A percentile compares a stretch with the other conserved stretches of the same genome.
Evolutionary conservation across 352 stramenopile species (phyloP).

Genomic region (Phytopythium mirpurense): DNA sequence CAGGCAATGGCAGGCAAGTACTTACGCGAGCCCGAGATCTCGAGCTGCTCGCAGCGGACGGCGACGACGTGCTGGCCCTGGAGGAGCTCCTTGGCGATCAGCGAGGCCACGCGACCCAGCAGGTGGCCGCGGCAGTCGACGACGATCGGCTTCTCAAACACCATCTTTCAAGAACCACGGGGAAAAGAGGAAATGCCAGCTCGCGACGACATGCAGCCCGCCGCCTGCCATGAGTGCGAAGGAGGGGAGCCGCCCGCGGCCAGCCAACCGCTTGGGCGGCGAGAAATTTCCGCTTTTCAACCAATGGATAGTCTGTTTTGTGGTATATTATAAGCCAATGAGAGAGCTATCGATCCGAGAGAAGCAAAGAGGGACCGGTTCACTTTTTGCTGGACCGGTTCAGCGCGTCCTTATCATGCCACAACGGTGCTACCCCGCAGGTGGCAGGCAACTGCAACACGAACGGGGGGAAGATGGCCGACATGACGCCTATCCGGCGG

Average conservation of each 20-base stretch:
- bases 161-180: conserved; percentile 60
- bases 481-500: background rate
- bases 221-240: background rate
- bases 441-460: background rate
- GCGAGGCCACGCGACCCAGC: conserved; percentile 96
- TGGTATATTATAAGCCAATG: background rate
- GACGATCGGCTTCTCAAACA: conserved; percentile 95
- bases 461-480: background rate
- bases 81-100: conserved; percentile 99
- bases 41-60: conserved; percentile 97
- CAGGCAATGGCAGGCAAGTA: conserved; percentile 9
- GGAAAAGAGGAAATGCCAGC: conserved; percentile 78
- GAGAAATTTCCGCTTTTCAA: background rate
- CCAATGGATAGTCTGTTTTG: background rate
- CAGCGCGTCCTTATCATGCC: too few species aligned
- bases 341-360: background rate
- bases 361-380: background rate
- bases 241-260: background rate
- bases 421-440: too few species aligned
- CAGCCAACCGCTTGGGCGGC: background rate
- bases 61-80: conserved; percentile 98
- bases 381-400: background rate
- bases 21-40: conserved; percentile 97
- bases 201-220: too few species aligned
- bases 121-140: conserved; percentile 99